Evolutionary conservation across 2,329 filamentous ascomycete species (phyloP), one percentile per base, ranked within the genome.

Genomic region (Clonostachys rhizophaga): DNA sequence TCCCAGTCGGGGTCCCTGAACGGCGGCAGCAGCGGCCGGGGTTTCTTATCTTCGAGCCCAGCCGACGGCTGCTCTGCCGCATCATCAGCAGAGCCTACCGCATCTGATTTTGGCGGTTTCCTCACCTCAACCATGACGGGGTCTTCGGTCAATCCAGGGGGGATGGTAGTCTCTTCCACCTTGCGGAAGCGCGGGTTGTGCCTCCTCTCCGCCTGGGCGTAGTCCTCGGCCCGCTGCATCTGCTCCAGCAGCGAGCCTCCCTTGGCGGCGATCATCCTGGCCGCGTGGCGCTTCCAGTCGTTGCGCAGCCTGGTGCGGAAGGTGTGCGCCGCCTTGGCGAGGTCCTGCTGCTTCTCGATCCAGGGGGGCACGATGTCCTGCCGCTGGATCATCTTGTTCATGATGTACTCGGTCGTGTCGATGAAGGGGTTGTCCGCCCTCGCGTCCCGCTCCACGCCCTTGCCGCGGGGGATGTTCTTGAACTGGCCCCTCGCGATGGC

Each of bases 331-430:
- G 87, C 79, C 50, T 81, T 83, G 11, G 83, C 77, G 6, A 97
- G 71, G 58, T 96, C 91, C 62, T 97, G 92, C 64, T 99, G 94
- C 68, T 96, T 97, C 67, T 99, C 94, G 50, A 99, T 97, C 94
- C 94, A 99, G 0, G 92, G 92, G 1, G 94, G 94, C 1, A 95
- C 89, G 50, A 97, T 89, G 17, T 96, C 91, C 66, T 99, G 94
- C 49, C 87, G 86, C 68, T 96, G 89, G 52, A 99, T 96, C 72
- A 97, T 96, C 68, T 95, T 94, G 69, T 99, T 97, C 86, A 97
- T 87, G 57, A 97, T 89, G 63, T 96, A 96, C 66, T 97, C 92
- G 0, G 94, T 97, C 1, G 92, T 97, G 60, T 97, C 90, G 48
- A 97, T 82, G 59, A 95, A 97, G 0, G 94, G 91, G 55, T 87